phyloP scores from a whole-genome alignment of 73 alveolate genomes.

The Tetrahymena elliotti region DNA sequence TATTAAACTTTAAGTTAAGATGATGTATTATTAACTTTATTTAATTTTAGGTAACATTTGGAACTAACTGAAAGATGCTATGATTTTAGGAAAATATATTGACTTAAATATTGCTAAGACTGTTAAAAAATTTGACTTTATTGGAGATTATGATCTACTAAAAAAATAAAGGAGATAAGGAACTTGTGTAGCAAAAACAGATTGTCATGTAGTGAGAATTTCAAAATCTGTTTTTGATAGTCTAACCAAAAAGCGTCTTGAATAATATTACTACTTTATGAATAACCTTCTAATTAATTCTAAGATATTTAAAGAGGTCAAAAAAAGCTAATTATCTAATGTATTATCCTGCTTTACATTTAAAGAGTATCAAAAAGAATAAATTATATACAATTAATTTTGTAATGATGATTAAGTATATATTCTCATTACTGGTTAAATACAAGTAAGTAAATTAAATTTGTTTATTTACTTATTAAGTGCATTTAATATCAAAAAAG shows the following conservation, averaged over 20 bases:
- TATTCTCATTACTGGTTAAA: not conserved
- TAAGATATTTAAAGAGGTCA: not conserved
- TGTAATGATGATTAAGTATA: not conserved
- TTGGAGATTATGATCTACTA: not conserved
- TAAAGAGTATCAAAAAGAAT: not conserved
- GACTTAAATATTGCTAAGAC: not conserved
- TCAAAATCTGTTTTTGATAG: not conserved
- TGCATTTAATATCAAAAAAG: not conserved
- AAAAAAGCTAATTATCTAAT: not conserved
- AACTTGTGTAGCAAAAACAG: not conserved
- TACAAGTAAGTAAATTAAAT: not conserved
- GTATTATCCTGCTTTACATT: not conserved
- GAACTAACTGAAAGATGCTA: not conserved
- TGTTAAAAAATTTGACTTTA: not conserved
- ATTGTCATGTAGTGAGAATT: not conserved
- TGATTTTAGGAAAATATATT: not conserved
- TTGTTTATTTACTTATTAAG: not conserved
- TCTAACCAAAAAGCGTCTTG: not conserved
- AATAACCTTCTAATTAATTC: not conserved
- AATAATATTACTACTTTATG: not conserved
- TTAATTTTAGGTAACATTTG: not conserved
- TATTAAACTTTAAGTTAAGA: not conserved
- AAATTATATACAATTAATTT: not conserved
- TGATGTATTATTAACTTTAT: not conserved
- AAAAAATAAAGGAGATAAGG: not conserved